A percentile compares a stretch with the other conserved stretches of the same genome.
Evolutionary conservation across 768 basidiomycete species (phyloP).

Genomic region (Phylloporus sp.): DNA sequence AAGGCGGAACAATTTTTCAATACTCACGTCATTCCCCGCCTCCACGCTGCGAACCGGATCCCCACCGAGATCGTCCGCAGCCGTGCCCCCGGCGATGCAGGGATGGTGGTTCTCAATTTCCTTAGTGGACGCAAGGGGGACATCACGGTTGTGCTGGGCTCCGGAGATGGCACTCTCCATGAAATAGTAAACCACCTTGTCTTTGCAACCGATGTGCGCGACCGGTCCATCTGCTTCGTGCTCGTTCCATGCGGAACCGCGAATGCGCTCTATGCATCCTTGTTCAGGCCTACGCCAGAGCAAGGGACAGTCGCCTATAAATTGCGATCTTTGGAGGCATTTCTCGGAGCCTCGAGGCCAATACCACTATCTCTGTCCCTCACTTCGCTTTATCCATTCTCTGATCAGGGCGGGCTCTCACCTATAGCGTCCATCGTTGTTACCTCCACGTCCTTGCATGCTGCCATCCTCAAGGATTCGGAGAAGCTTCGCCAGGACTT

Average conservation of each 20-base stretch:
- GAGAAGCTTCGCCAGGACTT: constrained; percentile 63
- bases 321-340: constrained; percentile 53
- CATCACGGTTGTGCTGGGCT: constrained; percentile 55
- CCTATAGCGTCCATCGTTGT: constrained; percentile 69
- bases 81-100: constrained; percentile 50
- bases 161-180: constrained; percentile 91
- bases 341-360: constrained; percentile 35
- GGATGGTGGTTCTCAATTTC: constrained; percentile 38
- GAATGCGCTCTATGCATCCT: constrained; percentile 80
- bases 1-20: constrained; percentile 53
- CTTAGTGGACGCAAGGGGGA: constrained; percentile 31
- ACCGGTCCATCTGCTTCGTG: constrained; percentile 37
- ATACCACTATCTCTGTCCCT: constrained; percentile 51
- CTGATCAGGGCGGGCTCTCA: constrained; percentile 11
- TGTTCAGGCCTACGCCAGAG: constrained; percentile 51
- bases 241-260: constrained; percentile 83
- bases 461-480: constrained; percentile 77
- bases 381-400: constrained; percentile 37
- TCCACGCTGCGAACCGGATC: constrained; percentile 36
- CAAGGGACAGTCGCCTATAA: constrained; percentile 36
- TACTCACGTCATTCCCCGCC: constrained; percentile 58
- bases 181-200: constrained; percentile 70
- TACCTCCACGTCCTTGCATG: constrained; percentile 80
- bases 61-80: constrained; percentile 44
- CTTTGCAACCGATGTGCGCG: constrained; percentile 17